Conservation (phyloP, 441 rosid genomes). For the Isatis lusitanica region DNA sequence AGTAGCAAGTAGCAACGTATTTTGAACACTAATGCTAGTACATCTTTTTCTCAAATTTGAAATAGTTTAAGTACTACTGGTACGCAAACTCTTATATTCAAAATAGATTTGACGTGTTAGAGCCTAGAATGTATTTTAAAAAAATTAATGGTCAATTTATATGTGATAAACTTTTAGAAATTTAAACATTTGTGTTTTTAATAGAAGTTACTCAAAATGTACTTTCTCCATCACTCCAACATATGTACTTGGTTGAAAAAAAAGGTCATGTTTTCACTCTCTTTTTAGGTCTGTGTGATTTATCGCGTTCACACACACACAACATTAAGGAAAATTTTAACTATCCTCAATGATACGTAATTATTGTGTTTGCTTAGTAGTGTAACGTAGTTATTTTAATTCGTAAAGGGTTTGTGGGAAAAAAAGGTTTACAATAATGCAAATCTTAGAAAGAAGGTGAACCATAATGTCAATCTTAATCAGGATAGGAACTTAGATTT, state of each 20-base stretch:
- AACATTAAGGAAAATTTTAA: not conserved
- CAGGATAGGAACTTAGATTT: conserved; percentile 7
- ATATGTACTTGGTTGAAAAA: too few species aligned
- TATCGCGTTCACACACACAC: conserved; percentile 3
- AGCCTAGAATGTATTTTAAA: too few species aligned
- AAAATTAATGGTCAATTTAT: too few species aligned
- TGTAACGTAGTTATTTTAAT: not conserved
- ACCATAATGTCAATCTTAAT: conserved; percentile 4
- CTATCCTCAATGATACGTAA: not conserved
- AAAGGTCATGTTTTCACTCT: not conserved
- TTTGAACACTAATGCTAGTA: not conserved
- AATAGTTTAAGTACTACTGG: not conserved
- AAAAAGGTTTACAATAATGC: not conserved
- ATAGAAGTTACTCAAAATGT: not conserved
- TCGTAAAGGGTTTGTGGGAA: not conserved
- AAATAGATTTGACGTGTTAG: not conserved
- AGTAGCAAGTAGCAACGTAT: not conserved
- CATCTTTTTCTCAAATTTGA: too few species aligned
- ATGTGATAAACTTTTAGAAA: not conserved
- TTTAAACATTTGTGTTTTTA: not conserved
- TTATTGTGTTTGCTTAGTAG: not conserved
- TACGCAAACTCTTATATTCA: not conserved
- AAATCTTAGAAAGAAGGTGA: not conserved
- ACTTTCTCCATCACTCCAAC: too few species aligned
- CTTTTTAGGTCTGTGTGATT: not conserved